Base-by-base conservation (phyloP, 148 eudicot genomes). In the Mesembryanthemum crystallinum region DNA sequence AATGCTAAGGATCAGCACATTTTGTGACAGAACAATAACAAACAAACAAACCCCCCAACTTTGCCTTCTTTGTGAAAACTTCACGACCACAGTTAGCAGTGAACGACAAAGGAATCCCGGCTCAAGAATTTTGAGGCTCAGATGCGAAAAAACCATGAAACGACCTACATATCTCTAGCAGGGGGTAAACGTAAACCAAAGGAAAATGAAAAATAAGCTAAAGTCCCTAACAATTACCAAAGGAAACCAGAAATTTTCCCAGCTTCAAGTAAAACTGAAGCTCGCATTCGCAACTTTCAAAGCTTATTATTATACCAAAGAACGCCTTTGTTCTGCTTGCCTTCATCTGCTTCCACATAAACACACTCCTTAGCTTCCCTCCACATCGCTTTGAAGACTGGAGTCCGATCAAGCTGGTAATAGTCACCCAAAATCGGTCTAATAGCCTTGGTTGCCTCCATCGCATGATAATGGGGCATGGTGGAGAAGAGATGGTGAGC, bases 381-480 rank as follows among this genome's bases (percentile, higher is more conserved):
- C 85, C 87, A 93, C 76, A 91, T 73, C 6, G 98, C 91, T 85
- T 83, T 83, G 54, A 80, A 77, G 35, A 89, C 63, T 0, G 96
- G 89, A 7, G 98, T 93, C 27, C 84, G 77, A 18, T 93, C 98
- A 3, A 79, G 85, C 63, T 84, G 92, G 62, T 93, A 93, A 64
- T 89, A 93, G 8, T 87, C 82, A 1, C 94, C 92, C 54, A 93
- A 62, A 21, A 93, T 79, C 10, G 98, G 97, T 78, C 84, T 93
- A 15, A 93, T 89, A 2, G 91, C 97, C 78, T 87, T 89, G 3
- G 96, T 93, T 2, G 98, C 98, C 78, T 93, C 98, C 97, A 86
- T 87, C 1, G 98, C 98, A 60, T 93, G 92, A 60, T 93, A 93
- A 82, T 93, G 98, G 4, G 98, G 98, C 86, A 93, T 89, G 10